phyloP scores from a whole-genome alignment of 192 early-diverging fungal genomes.

The Entomortierella lignicola region DNA sequence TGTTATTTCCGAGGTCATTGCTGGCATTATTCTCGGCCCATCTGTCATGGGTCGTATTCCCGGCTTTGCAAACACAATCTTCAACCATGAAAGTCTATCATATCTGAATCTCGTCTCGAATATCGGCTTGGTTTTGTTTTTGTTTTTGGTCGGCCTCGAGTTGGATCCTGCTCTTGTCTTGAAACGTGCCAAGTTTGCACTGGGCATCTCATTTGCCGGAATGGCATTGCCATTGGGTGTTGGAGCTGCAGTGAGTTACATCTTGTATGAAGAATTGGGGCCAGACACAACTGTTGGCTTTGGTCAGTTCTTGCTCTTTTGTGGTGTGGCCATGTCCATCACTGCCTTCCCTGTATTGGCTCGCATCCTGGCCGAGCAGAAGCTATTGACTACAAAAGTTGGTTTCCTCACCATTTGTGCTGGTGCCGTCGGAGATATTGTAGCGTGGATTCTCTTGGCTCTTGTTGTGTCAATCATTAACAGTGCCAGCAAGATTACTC shows the following conservation, averaged over 20 bases:
- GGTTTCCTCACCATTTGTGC: slow-evolving; percentile 87
- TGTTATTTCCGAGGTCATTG: slow-evolving; percentile 93
- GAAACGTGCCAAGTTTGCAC: slow-evolving; percentile 61
- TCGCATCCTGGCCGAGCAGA: slow-evolving; percentile 90
- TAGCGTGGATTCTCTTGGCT: slow-evolving; percentile 85
- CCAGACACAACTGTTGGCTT: slow-evolving; percentile 37
- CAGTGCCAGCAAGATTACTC: slow-evolving; percentile 72
- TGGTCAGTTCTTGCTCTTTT: slow-evolving; percentile 49
- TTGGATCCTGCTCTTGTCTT: slow-evolving; percentile 75
- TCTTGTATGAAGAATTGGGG: slow-evolving; percentile 53
- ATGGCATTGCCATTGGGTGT: slow-evolving; percentile 84
- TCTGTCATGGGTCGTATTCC: slow-evolving; percentile 82
- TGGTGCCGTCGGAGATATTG: slow-evolving; percentile 87
- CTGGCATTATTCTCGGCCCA: slow-evolving; percentile 90
- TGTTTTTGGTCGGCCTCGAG: slow-evolving; percentile 91
- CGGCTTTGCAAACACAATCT: slow-evolving; percentile 75
- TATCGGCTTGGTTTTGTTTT: slow-evolving; percentile 87
- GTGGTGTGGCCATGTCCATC: slow-evolving; percentile 52
- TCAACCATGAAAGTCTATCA: slow-evolving; percentile 75
- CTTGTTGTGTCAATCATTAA: slow-evolving; percentile 90
- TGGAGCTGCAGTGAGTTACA: slow-evolving; percentile 53
- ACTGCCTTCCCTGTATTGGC: slow-evolving; percentile 92
- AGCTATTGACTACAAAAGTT: slow-evolving; percentile 81
- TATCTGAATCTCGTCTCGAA: slow-evolving; percentile 82
- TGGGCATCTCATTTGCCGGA: slow-evolving; percentile 80